A percentile compares a stretch with the other conserved stretches of the same genome.
Conservation (phyloP, 768 basidiomycete genomes). For the Hirschioporus abietinus region DNA sequence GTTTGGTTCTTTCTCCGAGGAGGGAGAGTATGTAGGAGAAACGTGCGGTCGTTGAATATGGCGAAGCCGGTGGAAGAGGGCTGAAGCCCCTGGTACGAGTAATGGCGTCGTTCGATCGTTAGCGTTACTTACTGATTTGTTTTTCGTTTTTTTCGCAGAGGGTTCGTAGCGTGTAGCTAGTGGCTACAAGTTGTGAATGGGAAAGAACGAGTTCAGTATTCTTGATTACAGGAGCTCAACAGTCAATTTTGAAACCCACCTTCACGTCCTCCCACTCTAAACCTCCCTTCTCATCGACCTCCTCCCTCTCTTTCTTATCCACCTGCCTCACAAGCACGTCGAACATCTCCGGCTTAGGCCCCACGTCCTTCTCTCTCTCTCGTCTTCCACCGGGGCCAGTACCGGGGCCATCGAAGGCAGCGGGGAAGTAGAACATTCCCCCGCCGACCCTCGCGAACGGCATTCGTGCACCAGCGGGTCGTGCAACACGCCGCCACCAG, state of each 20-base stretch:
- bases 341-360: slow-evolving; percentile 11
- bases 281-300: slow-evolving; percentile 9
- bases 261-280: slow-evolving; percentile 35
- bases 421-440: slow-evolving; percentile 12
- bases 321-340: slow-evolving; percentile 12
- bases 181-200: not conserved
- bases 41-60: not conserved
- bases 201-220: not conserved
- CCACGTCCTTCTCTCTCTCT: slow-evolving; percentile 7
- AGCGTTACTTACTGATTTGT: not conserved
- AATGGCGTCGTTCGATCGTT: slow-evolving; percentile 1
- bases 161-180: slow-evolving; percentile 2
- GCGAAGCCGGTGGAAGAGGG: not conserved
- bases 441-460: slow-evolving; percentile 33
- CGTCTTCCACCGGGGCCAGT: slow-evolving; percentile 10
- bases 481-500: slow-evolving; percentile 8
- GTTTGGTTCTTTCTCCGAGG: slow-evolving; percentile 1
- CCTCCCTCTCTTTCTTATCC: slow-evolving; percentile 12
- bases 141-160: not conserved
- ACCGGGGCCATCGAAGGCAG: slow-evolving; percentile 13
- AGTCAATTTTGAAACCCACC: slow-evolving; percentile 26
- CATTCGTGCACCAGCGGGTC: slow-evolving; percentile 5
- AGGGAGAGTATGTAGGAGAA: not conserved
- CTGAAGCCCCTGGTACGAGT: not conserved
- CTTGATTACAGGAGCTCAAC: not conserved